Evolutionary conservation across 768 basidiomycete species (phyloP).

Genomic region (Trametes elegans): DNA sequence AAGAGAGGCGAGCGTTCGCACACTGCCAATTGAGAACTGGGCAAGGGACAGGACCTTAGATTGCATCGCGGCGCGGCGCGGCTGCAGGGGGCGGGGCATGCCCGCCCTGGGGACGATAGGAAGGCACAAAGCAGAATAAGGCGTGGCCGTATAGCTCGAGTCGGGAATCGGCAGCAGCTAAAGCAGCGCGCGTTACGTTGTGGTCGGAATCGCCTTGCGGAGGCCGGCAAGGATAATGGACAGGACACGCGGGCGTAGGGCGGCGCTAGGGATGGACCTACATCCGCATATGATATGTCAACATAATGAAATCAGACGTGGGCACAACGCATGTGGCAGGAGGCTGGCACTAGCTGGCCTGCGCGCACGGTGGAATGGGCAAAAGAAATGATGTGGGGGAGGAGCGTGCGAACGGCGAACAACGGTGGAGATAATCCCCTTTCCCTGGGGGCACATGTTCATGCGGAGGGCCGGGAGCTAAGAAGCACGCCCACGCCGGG

Average conservation of each 20-base stretch:
- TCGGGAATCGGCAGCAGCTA: background rate
- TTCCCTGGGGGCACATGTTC: conserved; percentile 13
- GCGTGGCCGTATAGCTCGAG: background rate
- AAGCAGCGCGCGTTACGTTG: conserved; percentile 3
- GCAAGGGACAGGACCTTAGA: conserved; percentile 9
- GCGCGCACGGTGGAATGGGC: conserved; percentile 4
- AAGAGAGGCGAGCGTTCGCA: conserved; percentile 9
- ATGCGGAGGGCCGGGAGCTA: background rate
- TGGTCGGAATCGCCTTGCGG: background rate
- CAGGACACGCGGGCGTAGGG: conserved; percentile 2
- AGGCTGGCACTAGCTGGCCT: no score
- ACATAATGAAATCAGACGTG: conserved; percentile 24
- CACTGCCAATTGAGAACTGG: conserved; percentile 14
- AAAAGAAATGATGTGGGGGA: conserved; percentile 6
- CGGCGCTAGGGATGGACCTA: conserved; percentile 17
- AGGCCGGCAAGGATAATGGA: conserved; percentile 6
- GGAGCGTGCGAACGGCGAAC: conserved; percentile 12
- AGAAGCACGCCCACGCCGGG: conserved; percentile 13
- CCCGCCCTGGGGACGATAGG: no score
- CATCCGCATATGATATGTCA: conserved; percentile 17
- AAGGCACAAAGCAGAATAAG: conserved; percentile 12
- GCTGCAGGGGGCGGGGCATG: background rate
- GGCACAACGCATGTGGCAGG: conserved; percentile 19
- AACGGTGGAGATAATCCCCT: conserved; percentile 22
- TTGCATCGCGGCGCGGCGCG: background rate